Evolutionary conservation across 2,329 filamentous ascomycete genomes (phyloP), one percentile per base, ranked within the genome.

Genomic region (Aspergillus floridensis): DNA sequence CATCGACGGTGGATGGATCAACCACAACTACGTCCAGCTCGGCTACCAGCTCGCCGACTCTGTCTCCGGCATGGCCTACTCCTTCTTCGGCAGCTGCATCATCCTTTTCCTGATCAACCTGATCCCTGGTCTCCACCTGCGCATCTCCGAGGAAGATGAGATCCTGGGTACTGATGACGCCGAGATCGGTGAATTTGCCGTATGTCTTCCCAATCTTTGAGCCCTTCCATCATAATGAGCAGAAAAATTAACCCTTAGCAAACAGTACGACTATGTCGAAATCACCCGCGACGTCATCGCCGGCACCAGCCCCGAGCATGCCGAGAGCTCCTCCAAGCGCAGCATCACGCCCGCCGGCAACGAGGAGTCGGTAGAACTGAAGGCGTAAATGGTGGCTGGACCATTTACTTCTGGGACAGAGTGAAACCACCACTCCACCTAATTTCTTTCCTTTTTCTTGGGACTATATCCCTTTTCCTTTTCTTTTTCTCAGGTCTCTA

Each of bases 151-250:
- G 66, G 89, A 95, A 63, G 89, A 91, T 41, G 92, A 96, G 76
- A 87, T 92, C 54, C 80, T 92, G 47, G 92, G 92, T 65, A 92
- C 96, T 61, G 92, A 96, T 69, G 92, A 96, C 69, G 88, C 90
- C 24, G 92, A 96, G 77, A 91, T 96, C 70, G 92, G 92, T 73
- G 92, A 96, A 79, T 96, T 95, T 73, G 92, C 91, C n/a, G 82
- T 84, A 80, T 73, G 82, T 80, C 57, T 48, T 12, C 24, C 16
- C 47, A 29, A 56, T 26, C 0, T 7, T 10, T 8, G 26, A 32
- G 5, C 3, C 46, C 22, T 21, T 6, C 12, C 19, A 10, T 47
- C 24, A 10, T 2, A 31, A 41, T n/a, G 5, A 41, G 10, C 2
- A 19, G 14, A 22, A 35, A 16, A 47, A 68, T 54, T 49, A 26